Conservation (phyloP, 2,329 filamentous ascomycete genomes). For the Sarocladium strictum region DNA sequence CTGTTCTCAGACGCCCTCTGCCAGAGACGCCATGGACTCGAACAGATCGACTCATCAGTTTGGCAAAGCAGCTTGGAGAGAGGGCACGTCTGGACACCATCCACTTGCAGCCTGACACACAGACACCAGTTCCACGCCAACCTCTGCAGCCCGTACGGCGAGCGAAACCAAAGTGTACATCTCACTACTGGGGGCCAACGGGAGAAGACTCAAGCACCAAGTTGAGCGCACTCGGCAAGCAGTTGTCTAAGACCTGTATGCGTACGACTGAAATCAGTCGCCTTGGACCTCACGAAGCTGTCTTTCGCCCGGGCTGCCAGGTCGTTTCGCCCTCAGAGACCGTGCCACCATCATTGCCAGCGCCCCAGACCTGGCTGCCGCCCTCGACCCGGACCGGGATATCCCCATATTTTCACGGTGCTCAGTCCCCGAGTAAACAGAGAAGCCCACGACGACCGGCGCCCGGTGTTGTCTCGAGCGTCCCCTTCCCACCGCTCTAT, state of each 20-base stretch:
- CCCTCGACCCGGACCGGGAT: background rate
- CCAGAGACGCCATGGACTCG: slow-evolving; percentile 21
- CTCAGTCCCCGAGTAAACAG: background rate
- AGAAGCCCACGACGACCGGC: slow-evolving; percentile 21
- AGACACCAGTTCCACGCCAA: background rate
- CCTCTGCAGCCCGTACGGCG: background rate
- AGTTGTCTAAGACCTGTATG: background rate
- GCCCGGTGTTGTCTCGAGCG: slow-evolving; percentile 42
- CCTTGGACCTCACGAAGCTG: no score
- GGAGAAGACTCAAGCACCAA: background rate
- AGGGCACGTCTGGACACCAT: slow-evolving; percentile 9
- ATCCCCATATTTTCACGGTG: background rate
- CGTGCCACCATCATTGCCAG: background rate
- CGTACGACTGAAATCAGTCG: background rate
- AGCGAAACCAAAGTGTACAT: background rate
- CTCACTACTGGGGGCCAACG: background rate
- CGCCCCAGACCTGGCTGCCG: background rate
- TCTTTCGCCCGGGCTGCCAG: no score
- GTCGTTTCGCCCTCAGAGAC: background rate
- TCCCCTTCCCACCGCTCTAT: slow-evolving; percentile 63
- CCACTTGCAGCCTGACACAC: no score
- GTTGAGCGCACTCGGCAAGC: no score
- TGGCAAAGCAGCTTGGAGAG: slow-evolving; percentile 21
- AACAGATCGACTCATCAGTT: slow-evolving; percentile 29
- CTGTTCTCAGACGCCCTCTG: background rate